A percentile compares a stretch with the other conserved stretches of the same genome.
phyloP scores from a whole-genome alignment of 257 asterid species.

The Rhazya stricta region DNA sequence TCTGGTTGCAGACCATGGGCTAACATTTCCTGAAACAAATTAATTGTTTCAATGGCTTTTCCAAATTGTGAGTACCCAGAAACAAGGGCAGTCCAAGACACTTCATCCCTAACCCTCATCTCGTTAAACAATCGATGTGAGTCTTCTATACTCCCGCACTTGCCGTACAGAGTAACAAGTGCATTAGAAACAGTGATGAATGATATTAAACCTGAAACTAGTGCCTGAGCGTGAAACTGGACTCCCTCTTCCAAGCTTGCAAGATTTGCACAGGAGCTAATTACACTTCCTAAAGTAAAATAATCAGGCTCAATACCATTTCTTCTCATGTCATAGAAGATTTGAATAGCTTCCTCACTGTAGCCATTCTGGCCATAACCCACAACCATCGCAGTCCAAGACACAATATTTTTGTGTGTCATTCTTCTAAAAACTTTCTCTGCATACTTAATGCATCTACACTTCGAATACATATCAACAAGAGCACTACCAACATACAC shows the following conservation, averaged over 20 bases:
- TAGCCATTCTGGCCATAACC: constrained; percentile 93
- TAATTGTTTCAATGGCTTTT: constrained; percentile 63
- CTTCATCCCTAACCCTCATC: constrained; percentile 57
- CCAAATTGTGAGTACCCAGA: constrained; percentile 88
- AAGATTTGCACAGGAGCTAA: constrained; percentile 86
- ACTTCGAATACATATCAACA: constrained; percentile 85
- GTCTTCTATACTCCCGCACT: constrained; percentile 76
- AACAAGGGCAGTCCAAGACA: constrained; percentile 85
- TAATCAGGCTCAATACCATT: constrained; percentile 61
- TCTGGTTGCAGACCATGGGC: constrained; percentile 60
- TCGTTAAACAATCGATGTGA: constrained; percentile 58
- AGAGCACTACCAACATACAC: constrained; percentile 88
- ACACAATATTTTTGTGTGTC: constrained; percentile 59
- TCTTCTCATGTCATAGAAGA: constrained; percentile 63
- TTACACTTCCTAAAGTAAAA: constrained; percentile 76
- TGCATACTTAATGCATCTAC: constrained; percentile 60
- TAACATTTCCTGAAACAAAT: constrained; percentile 71
- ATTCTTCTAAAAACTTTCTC: constrained; percentile 57
- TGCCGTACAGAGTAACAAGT: constrained; percentile 68
- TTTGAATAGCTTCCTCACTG: constrained; percentile 75
- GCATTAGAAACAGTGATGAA: constrained; percentile 80
- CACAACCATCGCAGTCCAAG: constrained; percentile 95
- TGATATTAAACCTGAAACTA: constrained; percentile 60
- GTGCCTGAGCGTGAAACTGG: constrained; percentile 72
- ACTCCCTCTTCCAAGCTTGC: constrained; percentile 95